phyloP scores from a whole-genome alignment of 2,329 filamentous ascomycete genomes.

The Paecilomyces niveus region DNA sequence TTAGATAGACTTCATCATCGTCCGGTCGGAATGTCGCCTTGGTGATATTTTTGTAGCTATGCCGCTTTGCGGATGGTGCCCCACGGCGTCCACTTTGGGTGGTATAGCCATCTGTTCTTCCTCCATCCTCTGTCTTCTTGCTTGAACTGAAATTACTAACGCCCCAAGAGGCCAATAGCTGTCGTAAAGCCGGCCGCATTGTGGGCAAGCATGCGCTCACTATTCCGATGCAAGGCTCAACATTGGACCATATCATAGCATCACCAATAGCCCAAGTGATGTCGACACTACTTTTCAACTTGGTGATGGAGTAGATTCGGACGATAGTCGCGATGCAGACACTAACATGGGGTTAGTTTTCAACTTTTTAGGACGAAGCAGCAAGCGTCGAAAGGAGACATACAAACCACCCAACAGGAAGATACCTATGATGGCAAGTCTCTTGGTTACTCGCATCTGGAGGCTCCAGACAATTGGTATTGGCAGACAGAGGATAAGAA shows the following conservation, averaged over 20 bases:
- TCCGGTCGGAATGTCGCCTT: background rate
- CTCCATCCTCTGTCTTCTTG: background rate
- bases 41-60: background rate
- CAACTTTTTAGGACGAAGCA: too few species aligned
- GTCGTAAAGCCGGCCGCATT: conserved; percentile 25
- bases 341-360: conserved; percentile 2
- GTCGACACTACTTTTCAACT: conserved; percentile 34
- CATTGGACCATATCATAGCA: conserved; percentile 26
- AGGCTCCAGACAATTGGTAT: conserved; percentile 21
- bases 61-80: background rate
- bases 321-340: conserved; percentile 37
- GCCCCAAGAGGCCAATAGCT: conserved; percentile 14
- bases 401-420: conserved; percentile 25
- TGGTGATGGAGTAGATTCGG: conserved; percentile 34
- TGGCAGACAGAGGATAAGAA: conserved; percentile 23
- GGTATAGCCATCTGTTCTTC: background rate
- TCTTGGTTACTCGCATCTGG: conserved; percentile 21
- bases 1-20: background rate
- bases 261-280: conserved; percentile 24
- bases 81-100: background rate
- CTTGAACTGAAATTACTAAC: background rate
- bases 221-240: conserved; percentile 30
- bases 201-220: conserved; percentile 31
- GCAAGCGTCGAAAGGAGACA: conserved; percentile 2
- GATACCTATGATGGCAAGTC: conserved; percentile 20